A percentile compares a stretch with the other conserved stretches of the same genome.
Conservation (phyloP, 257 asterid genomes). For the Rauvolfia tetraphylla region DNA sequence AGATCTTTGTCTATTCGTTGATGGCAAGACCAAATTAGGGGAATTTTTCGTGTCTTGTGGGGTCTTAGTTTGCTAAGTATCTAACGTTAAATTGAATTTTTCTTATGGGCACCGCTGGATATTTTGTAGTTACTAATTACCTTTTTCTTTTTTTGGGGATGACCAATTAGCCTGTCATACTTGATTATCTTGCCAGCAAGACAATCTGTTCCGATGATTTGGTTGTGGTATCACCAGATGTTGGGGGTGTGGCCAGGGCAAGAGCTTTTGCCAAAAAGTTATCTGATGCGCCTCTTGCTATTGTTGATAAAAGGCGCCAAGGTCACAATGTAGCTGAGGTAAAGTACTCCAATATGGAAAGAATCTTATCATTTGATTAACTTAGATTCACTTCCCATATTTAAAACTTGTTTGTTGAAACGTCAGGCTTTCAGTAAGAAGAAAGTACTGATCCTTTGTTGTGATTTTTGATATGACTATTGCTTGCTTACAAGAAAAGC, state of each 20-base stretch:
- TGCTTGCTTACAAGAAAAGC: neutral
- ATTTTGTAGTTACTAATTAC: slow-evolving; percentile 12
- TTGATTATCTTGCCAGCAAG: slow-evolving; percentile 89
- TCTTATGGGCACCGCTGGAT: slow-evolving; percentile 4
- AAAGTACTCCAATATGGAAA: slow-evolving; percentile 15
- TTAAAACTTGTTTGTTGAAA: neutral
- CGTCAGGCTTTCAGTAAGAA: neutral
- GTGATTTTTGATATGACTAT: neutral
- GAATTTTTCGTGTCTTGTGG: neutral
- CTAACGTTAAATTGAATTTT: neutral
- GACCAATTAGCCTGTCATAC: slow-evolving; percentile 66
- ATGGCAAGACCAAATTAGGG: neutral
- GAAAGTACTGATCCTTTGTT: neutral
- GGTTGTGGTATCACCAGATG: slow-evolving; percentile 86
- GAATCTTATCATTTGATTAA: neutral
- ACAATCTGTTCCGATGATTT: slow-evolving; percentile 58
- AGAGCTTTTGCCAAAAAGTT: slow-evolving; percentile 80
- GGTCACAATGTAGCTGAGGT: slow-evolving; percentile 83
- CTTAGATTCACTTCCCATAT: neutral
- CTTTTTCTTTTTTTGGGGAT: neutral
- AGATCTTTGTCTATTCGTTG: neutral
- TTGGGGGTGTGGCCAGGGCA: slow-evolving; percentile 88
- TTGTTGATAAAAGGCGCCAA: slow-evolving; percentile 82
- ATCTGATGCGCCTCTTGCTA: slow-evolving; percentile 84
- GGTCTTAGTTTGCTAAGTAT: neutral